Conservation (phyloP, 1,139 yeast genomes). For the Sugiyamaella xylanicola region DNA sequence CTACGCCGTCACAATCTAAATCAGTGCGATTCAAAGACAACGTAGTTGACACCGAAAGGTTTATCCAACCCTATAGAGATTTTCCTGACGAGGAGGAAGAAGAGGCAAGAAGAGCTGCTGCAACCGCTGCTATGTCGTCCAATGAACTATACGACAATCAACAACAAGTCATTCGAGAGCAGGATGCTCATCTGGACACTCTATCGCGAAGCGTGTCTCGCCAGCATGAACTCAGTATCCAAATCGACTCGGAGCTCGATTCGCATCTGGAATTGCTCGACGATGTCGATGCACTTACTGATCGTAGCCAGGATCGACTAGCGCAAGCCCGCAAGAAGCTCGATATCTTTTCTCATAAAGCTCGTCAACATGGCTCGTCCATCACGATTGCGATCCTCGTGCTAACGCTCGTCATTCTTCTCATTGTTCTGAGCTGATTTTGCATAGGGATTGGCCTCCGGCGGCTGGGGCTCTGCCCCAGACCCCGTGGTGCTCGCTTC, state of each 20-base stretch:
- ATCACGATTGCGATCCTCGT: conserved; percentile 67
- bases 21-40: conserved; percentile 45
- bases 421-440: conserved; percentile 57
- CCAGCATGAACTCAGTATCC: conserved; percentile 66
- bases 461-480: neutral
- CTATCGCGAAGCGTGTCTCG: conserved; percentile 63
- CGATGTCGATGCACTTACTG: conserved; percentile 71
- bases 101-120: conserved; percentile 27
- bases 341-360: conserved; percentile 55
- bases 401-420: conserved; percentile 57
- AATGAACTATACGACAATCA: conserved; percentile 59
- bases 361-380: conserved; percentile 72
- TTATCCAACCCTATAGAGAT: conserved; percentile 51
- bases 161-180: conserved; percentile 61
- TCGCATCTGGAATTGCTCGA: conserved; percentile 68
- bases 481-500: neutral
- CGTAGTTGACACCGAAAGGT: conserved; percentile 36
- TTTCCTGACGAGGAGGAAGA: conserved; percentile 39
- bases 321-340: conserved; percentile 59
- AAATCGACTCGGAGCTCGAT: conserved; percentile 66
- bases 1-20: conserved; percentile 29
- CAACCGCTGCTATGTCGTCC: conserved; percentile 33
- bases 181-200: conserved; percentile 62
- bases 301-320: conserved; percentile 54
- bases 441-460: neutral